A percentile compares a stretch with the other conserved stretches of the same genome.
Evolutionary conservation across 2,329 filamentous ascomycete genomes (phyloP).

Genomic region (Chaetomiaceae sp.): DNA sequence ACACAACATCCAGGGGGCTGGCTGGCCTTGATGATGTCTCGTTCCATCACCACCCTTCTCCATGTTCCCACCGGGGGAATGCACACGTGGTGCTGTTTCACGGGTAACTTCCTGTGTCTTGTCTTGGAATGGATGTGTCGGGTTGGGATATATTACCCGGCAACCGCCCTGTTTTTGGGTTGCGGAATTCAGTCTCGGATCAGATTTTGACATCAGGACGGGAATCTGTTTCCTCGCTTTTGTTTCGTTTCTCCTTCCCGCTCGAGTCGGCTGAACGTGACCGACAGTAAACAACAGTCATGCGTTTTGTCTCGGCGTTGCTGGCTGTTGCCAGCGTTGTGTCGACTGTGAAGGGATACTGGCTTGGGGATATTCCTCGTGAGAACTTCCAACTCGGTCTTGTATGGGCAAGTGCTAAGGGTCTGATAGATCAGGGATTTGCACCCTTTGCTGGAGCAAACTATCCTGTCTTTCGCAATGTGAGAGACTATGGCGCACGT

Average conservation of each 20-base stretch:
- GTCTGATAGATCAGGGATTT: constrained; percentile 37
- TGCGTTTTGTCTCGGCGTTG: constrained; percentile 28
- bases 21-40: no score
- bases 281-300: constrained; percentile 6
- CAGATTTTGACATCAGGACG: neutral
- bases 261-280: neutral
- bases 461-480: constrained; percentile 45
- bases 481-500: constrained; percentile 43
- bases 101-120: neutral
- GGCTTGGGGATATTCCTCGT: constrained; percentile 33
- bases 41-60: neutral
- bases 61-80: neutral
- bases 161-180: neutral
- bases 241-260: neutral
- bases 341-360: constrained; percentile 28
- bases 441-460: constrained; percentile 38
- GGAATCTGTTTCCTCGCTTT: neutral
- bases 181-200: no score
- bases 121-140: neutral
- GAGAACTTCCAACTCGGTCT: neutral
- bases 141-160: constrained; percentile 2
- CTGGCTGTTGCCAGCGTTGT: constrained; percentile 29
- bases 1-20: no score
- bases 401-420: neutral
- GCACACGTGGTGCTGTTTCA: constrained; percentile 8